These are phyloP conservation scores for Panicum miliaceum DNA, from an alignment of 176 grass and related monocot genomes.

Conservation along the genomic window DNA sequence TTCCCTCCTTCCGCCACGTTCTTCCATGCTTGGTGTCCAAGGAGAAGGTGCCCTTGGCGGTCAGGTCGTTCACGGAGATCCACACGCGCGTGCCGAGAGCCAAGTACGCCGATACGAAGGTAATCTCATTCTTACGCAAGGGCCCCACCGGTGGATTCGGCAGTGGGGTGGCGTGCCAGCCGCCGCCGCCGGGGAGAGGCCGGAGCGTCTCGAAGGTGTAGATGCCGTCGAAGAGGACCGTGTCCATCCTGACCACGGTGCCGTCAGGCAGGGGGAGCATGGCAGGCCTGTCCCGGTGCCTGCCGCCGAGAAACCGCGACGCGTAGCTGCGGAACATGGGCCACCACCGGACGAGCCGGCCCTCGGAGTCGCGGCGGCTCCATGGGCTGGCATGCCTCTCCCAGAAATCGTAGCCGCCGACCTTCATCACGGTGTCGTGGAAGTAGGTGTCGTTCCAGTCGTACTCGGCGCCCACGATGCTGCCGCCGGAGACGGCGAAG, in stretches of 20 bases:
- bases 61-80: not conserved
- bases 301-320: not conserved
- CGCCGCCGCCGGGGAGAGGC: not conserved
- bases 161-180: not conserved
- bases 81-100: not conserved
- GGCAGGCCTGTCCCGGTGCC: not conserved
- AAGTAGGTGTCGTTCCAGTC: not conserved
- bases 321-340: not conserved
- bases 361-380: constrained; percentile 7
- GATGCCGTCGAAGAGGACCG: not conserved
- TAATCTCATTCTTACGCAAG: not conserved
- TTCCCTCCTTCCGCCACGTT: not conserved
- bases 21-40: not conserved
- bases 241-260: constrained; percentile 7
- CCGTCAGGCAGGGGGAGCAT: not conserved
- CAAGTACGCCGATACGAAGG: not conserved
- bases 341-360: not conserved
- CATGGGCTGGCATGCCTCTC: not conserved
- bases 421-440: constrained; percentile 19
- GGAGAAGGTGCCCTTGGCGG: constrained; percentile 14
- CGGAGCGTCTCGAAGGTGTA: constrained; percentile 3
- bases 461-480: not conserved
- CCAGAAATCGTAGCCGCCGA: constrained; percentile 2
- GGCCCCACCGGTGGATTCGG: not conserved
- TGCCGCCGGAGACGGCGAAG: constrained; percentile 10